These are phyloP conservation scores for Phaeophleospora eucalypticola DNA, from an alignment of 2,329 filamentous ascomycete species.

Conservation along the genomic window DNA sequence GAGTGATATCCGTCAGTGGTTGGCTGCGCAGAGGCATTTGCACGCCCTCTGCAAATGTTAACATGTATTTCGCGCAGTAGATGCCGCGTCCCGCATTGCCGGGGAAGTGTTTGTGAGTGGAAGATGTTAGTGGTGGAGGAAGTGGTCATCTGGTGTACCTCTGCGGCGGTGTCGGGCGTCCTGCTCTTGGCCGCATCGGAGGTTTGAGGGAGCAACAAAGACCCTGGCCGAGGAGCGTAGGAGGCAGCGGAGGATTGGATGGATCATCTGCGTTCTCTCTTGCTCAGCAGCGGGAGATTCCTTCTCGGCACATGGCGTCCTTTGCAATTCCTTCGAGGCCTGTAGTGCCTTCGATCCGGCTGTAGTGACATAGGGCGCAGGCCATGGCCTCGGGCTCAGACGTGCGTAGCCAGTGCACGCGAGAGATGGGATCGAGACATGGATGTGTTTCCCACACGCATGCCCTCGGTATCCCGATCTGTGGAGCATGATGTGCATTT, in stretches of 20 bases:
- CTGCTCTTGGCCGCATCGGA: too few relatives aligned
- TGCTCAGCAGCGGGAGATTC: background rate
- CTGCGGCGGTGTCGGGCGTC: too few relatives aligned
- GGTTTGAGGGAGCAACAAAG: background rate
- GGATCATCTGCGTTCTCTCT: background rate
- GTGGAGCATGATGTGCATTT: too few relatives aligned
- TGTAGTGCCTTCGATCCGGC: too few relatives aligned
- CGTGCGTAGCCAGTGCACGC: background rate
- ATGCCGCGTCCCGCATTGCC: background rate
- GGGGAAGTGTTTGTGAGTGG: background rate
- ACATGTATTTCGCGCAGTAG: background rate
- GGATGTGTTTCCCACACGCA: too few relatives aligned
- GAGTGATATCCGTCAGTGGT: too few relatives aligned
- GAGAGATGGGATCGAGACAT: too few relatives aligned
- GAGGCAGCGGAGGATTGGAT: background rate
- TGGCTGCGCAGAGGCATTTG: too few relatives aligned
- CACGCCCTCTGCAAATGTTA: background rate
- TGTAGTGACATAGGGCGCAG: too few relatives aligned
- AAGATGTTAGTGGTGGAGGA: background rate
- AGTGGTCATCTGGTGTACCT: background rate
- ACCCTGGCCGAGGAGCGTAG: background rate
- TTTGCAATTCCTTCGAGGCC: background rate
- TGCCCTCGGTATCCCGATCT: too few relatives aligned
- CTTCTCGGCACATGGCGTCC: background rate
- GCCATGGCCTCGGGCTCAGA: background rate